Percentiles rank a stretch among this genome's conserved stretches.
phyloP scores from a whole-genome alignment of 2,329 filamentous ascomycete genomes.

The Hawksworthiomyces lignivorus region DNA sequence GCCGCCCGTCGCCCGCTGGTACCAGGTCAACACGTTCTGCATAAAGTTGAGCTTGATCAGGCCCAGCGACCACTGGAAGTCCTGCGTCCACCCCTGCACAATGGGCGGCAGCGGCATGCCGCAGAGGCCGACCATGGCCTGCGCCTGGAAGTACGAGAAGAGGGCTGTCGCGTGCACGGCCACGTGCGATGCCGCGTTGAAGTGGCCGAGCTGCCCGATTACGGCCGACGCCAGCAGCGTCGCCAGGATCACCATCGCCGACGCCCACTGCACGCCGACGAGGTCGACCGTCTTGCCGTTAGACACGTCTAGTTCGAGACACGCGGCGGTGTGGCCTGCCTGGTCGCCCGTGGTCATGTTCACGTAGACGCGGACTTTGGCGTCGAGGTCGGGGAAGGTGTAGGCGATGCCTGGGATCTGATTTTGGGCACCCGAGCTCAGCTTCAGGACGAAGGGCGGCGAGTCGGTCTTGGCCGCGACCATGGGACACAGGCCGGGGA shows the following conservation, averaged over 20 bases:
- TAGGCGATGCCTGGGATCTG: constrained; percentile 70
- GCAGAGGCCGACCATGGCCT: constrained; percentile 73
- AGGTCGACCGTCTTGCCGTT: constrained; percentile 81
- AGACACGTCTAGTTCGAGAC: constrained; percentile 69
- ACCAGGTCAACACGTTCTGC: constrained; percentile 78
- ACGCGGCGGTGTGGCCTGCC: constrained; percentile 54
- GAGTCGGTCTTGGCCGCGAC: constrained; percentile 49
- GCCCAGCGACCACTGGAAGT: constrained; percentile 88
- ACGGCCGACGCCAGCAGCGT: constrained; percentile 68
- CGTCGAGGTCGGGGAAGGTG: constrained; percentile 74
- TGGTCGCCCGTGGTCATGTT: constrained; percentile 43
- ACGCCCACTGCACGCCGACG: constrained; percentile 69
- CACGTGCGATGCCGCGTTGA: constrained; percentile 79
- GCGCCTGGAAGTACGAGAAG: constrained; percentile 79
- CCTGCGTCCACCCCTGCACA: constrained; percentile 77
- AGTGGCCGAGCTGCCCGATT: constrained; percentile 72
- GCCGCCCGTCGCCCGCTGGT: constrained; percentile 75
- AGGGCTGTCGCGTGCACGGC: constrained; percentile 75
- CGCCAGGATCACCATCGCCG: constrained; percentile 67
- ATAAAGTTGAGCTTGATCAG: constrained; percentile 73
- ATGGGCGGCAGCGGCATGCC: constrained; percentile 70
- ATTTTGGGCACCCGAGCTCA: constrained; percentile 46
- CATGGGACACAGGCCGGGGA: constrained; percentile 73
- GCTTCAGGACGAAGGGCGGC: constrained; percentile 48
- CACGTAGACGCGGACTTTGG: constrained; percentile 65